Conservation (phyloP, 345 rosid genomes). For the Syzygium aqueum region DNA sequence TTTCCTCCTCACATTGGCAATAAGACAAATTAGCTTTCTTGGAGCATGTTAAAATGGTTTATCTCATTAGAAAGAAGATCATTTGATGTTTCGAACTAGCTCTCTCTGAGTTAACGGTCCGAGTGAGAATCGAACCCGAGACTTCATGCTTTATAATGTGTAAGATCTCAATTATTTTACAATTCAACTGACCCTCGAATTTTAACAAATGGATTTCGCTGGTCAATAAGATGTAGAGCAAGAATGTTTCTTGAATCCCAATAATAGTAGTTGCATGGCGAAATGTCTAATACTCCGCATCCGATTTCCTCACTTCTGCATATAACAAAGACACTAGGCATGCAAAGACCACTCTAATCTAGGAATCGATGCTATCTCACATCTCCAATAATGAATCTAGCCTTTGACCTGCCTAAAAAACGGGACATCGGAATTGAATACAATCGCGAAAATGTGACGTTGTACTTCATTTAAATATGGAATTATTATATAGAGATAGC, state of each 20-base stretch:
- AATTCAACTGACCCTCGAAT: neutral
- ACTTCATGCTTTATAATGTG: neutral
- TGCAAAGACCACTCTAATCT: neutral
- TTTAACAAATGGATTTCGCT: neutral
- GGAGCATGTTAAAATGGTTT: neutral
- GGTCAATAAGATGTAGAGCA: neutral
- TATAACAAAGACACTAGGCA: neutral
- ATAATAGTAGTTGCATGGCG: neutral
- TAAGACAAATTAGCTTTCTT: neutral
- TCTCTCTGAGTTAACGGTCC: rapidly evolving
- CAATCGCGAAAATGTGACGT: too few species aligned
- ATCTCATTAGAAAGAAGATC: neutral
- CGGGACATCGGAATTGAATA: neutral
- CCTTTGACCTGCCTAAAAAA: neutral
- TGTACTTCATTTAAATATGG: neutral
- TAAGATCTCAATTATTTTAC: neutral
- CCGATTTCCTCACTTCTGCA: neutral
- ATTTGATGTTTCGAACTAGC: neutral
- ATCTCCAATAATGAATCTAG: neutral
- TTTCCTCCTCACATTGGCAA: neutral
- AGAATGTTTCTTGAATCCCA: neutral
- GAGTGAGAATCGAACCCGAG: neutral
- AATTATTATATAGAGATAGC: neutral
- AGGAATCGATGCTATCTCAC: neutral
- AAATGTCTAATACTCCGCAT: neutral